Conservation (phyloP, 2,329 filamentous ascomycete genomes). For the Epichloe uncinata region DNA sequence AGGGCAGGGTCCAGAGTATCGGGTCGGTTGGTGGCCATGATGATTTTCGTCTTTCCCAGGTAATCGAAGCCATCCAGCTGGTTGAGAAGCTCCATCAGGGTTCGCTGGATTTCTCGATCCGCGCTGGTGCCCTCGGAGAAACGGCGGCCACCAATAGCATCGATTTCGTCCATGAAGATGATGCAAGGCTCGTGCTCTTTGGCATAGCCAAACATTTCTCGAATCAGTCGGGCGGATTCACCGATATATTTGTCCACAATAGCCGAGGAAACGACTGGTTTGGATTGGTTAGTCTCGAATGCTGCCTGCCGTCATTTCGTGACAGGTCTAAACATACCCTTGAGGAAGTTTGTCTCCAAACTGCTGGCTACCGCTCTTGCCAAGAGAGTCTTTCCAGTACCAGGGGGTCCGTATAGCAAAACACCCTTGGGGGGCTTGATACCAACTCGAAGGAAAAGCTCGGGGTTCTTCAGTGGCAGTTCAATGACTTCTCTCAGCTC, state of each 20-base stretch:
- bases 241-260: slow-evolving; percentile 99
- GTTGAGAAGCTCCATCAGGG: slow-evolving; percentile 96
- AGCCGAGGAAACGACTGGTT: slow-evolving; percentile 82
- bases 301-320: background rate
- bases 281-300: slow-evolving; percentile 9
- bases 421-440: slow-evolving; percentile 99
- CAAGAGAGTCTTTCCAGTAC: slow-evolving; percentile 90
- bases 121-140: slow-evolving; percentile 97
- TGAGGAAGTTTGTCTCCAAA: slow-evolving; percentile 95
- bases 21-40: slow-evolving; percentile 97
- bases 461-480: slow-evolving; percentile 93
- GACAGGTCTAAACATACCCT: slow-evolving; percentile 44
- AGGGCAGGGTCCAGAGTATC: slow-evolving; percentile 92
- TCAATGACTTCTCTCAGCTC: slow-evolving; percentile 97
- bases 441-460: slow-evolving; percentile 89
- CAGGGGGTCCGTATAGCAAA: slow-evolving; percentile 91
- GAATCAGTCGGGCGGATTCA: slow-evolving; percentile 90
- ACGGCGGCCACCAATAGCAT: slow-evolving; percentile 89
- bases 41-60: slow-evolving; percentile 98
- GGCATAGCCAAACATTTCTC: slow-evolving; percentile 99
- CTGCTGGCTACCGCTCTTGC: slow-evolving; percentile 92
- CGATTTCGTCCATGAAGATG: slow-evolving; percentile 99
- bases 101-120: slow-evolving; percentile 95
- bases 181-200: slow-evolving; percentile 99
- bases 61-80: slow-evolving; percentile 99